Conservation (phyloP, 371 early-diverging fungal species). For the Mortierella sp. region DNA sequence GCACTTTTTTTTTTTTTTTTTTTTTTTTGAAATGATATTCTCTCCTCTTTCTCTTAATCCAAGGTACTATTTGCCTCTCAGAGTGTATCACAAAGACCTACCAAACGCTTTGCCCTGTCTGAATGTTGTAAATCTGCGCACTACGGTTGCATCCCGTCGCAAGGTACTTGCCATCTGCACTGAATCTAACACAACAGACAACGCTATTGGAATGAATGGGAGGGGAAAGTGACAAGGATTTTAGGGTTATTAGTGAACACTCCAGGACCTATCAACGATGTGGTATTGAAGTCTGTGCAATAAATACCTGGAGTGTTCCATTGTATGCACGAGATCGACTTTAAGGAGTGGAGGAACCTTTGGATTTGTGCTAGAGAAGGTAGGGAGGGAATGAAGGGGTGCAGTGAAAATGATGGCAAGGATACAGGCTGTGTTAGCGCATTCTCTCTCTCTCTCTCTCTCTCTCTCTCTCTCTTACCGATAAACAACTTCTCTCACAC, state of each 20-base stretch:
- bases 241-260: too few species aligned
- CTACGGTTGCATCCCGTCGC: conserved; percentile 93
- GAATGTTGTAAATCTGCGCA: conserved; percentile 86
- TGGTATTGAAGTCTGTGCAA: neutral
- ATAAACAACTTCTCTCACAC: too few species aligned
- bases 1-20: too few species aligned
- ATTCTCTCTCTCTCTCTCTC: too few species aligned
- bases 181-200: conserved; percentile 96
- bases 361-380: conserved; percentile 65
- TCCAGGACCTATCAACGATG: too few species aligned
- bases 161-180: conserved; percentile 85
- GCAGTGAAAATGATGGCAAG: neutral
- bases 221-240: too few species aligned
- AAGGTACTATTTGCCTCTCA: neutral
- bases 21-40: neutral
- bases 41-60: neutral
- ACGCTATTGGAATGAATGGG: conserved; percentile 61
- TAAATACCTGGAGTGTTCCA: conserved; percentile 73
- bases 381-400: neutral
- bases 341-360: conserved; percentile 71
- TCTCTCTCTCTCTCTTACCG: neutral
- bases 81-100: conserved; percentile 40
- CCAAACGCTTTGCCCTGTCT: conserved; percentile 72
- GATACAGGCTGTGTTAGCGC: too few species aligned
- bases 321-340: conserved; percentile 82